A percentile compares a stretch with the other conserved stretches of the same genome.
These are phyloP conservation scores for Ophiocordyceps robertsii DNA, from an alignment of 2,329 filamentous ascomycete species.

Conservation along the genomic window DNA sequence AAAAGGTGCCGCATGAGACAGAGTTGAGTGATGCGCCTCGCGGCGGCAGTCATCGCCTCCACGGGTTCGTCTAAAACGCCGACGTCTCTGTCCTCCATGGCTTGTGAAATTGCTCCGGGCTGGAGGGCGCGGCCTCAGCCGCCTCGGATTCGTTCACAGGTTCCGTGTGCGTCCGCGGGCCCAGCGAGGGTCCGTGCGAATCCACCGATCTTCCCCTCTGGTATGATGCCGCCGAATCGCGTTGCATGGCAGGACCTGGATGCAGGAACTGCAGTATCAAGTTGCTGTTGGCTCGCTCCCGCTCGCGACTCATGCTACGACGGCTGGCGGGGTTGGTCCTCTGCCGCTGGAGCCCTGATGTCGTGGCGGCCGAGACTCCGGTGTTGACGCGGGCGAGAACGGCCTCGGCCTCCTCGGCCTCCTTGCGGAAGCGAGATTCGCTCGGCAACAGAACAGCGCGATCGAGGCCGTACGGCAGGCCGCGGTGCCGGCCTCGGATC, in stretches of 20 bases:
- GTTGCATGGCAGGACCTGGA: constrained; percentile 28
- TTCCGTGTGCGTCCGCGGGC: constrained; percentile 10
- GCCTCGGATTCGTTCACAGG: constrained; percentile 13
- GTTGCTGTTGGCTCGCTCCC: constrained; percentile 23
- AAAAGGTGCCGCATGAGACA: background rate
- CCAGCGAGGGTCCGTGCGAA: constrained; percentile 5
- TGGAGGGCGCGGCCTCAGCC: constrained; percentile 12
- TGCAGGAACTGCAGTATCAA: constrained; percentile 33
- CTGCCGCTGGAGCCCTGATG: constrained; percentile 15
- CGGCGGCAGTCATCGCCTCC: background rate
- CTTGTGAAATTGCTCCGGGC: constrained; percentile 11
- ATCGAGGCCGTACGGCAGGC: constrained; percentile 52
- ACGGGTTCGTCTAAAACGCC: constrained; percentile 8
- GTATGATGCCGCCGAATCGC: constrained; percentile 9
- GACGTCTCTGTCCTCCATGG: constrained; percentile 13
- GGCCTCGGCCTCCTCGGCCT: constrained; percentile 33
- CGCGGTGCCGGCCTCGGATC: constrained; percentile 55
- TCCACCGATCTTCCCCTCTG: constrained; percentile 14
- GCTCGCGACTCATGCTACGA: constrained; percentile 24
- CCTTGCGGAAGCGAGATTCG: constrained; percentile 39
- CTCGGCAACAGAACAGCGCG: constrained; percentile 46
- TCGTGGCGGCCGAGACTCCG: constrained; percentile 16
- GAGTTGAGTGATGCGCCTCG: background rate
- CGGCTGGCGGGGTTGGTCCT: constrained; percentile 16
- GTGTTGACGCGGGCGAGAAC: constrained; percentile 23